phyloP scores from a whole-genome alignment of 768 basidiomycete genomes.

The Auricularia sp. region DNA sequence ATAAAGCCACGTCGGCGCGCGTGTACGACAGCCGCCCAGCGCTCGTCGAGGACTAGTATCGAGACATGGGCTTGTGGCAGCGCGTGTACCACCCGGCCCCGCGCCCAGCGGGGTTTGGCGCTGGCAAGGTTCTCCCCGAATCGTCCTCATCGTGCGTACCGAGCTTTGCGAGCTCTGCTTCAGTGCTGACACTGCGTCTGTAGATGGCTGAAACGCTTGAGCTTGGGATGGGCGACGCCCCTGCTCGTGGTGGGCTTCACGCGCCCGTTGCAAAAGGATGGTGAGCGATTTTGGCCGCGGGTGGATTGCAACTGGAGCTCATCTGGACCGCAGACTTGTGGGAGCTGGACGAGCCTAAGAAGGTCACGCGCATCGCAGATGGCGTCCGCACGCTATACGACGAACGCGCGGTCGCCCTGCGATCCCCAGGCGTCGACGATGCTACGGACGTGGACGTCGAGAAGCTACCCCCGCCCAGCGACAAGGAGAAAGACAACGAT shows the following conservation, averaged over 20 bases:
- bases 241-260: constrained; percentile 50
- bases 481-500: no score
- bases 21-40: no score
- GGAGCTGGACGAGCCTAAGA: constrained; percentile 31
- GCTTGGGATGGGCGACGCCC: constrained; percentile 34
- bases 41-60: no score
- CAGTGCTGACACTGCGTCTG: background rate
- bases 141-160: constrained; percentile 6
- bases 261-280: constrained; percentile 46
- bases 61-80: background rate
- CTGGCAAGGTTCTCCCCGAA: constrained; percentile 37
- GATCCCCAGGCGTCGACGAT: background rate
- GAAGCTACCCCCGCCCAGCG: background rate
- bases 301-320: background rate
- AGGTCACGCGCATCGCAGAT: constrained; percentile 31
- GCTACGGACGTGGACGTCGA: background rate
- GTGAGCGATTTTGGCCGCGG: constrained; percentile 17
- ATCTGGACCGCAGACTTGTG: constrained; percentile 35
- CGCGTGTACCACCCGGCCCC: constrained; percentile 18
- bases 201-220: background rate
- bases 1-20: no score
- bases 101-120: constrained; percentile 40
- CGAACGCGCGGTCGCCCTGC: background rate
- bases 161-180: no score
- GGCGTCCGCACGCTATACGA: constrained; percentile 38